These are phyloP conservation scores for Fagus crenata DNA, from an alignment of 306 rosid species.

Conservation along the genomic window DNA sequence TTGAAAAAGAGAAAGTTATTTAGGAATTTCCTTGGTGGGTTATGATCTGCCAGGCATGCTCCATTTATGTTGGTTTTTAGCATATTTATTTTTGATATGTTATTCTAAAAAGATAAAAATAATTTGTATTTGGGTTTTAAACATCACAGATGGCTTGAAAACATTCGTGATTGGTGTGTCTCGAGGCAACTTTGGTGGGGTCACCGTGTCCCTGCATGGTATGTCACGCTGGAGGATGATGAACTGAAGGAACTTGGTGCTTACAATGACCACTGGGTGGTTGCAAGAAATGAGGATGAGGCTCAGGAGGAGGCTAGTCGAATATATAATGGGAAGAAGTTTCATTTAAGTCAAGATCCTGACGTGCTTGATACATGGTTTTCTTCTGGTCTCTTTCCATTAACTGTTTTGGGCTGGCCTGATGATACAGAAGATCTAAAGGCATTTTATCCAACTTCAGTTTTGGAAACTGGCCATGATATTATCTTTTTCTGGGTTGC, in stretches of 20 bases:
- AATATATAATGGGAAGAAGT: conserved; percentile 62
- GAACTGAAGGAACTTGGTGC: conserved; percentile 65
- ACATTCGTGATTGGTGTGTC: conserved; percentile 92
- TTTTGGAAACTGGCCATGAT: conserved; percentile 97
- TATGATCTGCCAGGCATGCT: conserved; percentile 21
- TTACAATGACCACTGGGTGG: conserved; percentile 76
- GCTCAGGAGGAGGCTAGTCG: conserved; percentile 62
- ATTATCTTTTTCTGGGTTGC: conserved; percentile 97
- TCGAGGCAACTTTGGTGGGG: conserved; percentile 99
- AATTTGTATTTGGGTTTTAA: conserved; percentile 10
- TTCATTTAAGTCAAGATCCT: conserved; percentile 70
- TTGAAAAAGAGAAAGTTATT: not conserved
- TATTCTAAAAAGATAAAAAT: not conserved
- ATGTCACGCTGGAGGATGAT: conserved; percentile 70
- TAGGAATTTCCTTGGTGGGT: not conserved
- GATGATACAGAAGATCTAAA: conserved; percentile 77
- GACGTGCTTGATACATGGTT: conserved; percentile 99
- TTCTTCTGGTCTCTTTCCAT: conserved; percentile 91
- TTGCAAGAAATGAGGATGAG: conserved; percentile 73
- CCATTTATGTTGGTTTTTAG: not conserved
- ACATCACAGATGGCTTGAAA: conserved; percentile 84
- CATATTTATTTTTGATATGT: not conserved
- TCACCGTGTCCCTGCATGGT: conserved; percentile 95
- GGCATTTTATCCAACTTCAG: conserved; percentile 91
- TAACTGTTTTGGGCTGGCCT: conserved; percentile 97